These are phyloP conservation scores for Protomyces pachydermus DNA, from an alignment of 1,139 yeast genomes.

Conservation along the genomic window DNA sequence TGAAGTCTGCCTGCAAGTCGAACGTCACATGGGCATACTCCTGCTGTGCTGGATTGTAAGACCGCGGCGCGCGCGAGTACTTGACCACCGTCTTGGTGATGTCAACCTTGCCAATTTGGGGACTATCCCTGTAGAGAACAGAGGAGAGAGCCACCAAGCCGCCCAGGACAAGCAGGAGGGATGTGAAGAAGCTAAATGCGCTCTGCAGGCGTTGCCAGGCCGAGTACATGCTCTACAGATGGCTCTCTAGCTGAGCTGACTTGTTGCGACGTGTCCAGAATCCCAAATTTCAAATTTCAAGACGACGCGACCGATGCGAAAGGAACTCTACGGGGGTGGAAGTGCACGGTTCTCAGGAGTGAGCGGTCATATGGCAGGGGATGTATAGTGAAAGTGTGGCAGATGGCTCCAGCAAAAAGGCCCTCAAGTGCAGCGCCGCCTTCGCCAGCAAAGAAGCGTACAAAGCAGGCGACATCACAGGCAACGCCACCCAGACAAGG, in stretches of 20 bases:
- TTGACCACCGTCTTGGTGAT: constrained; percentile 41
- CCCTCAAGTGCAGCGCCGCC: not conserved
- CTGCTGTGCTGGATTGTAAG: constrained; percentile 62
- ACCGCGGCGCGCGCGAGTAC: constrained; percentile 69
- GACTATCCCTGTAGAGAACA: constrained; percentile 7
- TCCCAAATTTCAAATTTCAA: too few relatives aligned
- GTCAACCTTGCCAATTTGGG: not conserved
- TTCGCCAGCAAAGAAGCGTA: not conserved
- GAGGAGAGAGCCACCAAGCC: constrained; percentile 12
- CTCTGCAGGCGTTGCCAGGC: constrained; percentile 11
- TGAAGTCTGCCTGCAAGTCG: constrained; percentile 58
- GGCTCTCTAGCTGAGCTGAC: not conserved
- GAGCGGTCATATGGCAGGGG: not conserved
- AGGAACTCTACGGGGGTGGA: too few relatives aligned
- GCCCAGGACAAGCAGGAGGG: constrained; percentile 18
- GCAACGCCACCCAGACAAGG: not conserved
- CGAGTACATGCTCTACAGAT: constrained; percentile 9
- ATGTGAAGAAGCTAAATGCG: constrained; percentile 22
- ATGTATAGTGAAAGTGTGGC: not conserved
- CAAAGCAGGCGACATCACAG: not conserved
- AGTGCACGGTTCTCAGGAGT: not conserved
- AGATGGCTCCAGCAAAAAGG: constrained; percentile 1
- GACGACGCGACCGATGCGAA: too few relatives aligned
- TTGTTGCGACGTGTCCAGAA: not conserved
- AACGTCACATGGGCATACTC: constrained; percentile 71